phyloP scores from a whole-genome alignment of 331 rosid genomes.

The Erythrophleum ivorense region DNA sequence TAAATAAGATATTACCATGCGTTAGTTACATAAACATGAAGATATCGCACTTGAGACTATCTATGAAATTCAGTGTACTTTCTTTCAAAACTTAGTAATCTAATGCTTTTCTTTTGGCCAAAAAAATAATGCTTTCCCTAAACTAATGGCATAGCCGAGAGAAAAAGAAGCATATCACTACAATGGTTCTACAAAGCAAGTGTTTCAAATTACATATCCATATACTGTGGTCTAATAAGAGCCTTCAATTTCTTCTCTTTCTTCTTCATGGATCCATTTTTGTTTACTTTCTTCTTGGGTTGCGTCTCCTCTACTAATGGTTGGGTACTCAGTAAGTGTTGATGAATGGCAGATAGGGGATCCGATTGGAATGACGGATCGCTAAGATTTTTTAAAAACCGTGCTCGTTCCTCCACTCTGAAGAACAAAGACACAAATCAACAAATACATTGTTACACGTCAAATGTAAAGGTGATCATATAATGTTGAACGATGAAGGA shows the following conservation, averaged over 20 bases:
- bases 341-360: constrained; percentile 65
- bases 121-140: not conserved
- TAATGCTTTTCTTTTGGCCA: not conserved
- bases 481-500: constrained; percentile 23
- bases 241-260: constrained; percentile 64
- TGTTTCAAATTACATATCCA: constrained; percentile 49
- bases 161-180: not conserved
- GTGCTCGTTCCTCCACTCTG: constrained; percentile 76
- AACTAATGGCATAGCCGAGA: not conserved
- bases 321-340: constrained; percentile 64
- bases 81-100: not conserved
- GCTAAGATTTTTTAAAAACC: constrained; percentile 56
- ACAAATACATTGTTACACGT: constrained; percentile 28
- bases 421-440: constrained; percentile 34
- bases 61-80: not conserved
- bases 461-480: constrained; percentile 15
- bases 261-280: constrained; percentile 66
- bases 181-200: not conserved
- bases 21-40: not conserved
- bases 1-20: too few species aligned
- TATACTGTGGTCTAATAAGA: constrained; percentile 47
- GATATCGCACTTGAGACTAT: not conserved
- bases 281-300: constrained; percentile 59
- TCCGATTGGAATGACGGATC: constrained; percentile 60
- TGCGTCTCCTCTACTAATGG: constrained; percentile 62